A percentile compares a stretch with the other conserved stretches of the same genome.
Evolutionary conservation across 2,329 filamentous ascomycete genomes (phyloP).

Genomic region (Talaromyces albobiverticillius): DNA sequence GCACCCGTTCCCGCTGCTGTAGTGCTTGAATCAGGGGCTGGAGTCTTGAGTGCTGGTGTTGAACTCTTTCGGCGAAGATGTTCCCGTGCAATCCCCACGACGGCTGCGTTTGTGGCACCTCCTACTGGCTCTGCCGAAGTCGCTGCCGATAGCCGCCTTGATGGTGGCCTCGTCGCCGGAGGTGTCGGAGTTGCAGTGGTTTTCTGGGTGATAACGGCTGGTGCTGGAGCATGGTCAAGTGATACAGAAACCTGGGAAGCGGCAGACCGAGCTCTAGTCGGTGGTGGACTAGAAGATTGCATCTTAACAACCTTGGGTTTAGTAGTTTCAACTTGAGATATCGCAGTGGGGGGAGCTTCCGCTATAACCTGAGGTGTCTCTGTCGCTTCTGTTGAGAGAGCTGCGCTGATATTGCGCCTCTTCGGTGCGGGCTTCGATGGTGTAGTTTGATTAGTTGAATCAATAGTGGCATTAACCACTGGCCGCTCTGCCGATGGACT

Average conservation of each 20-base stretch:
- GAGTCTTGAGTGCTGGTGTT: slow-evolving; percentile 38
- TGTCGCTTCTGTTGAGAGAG: slow-evolving; percentile 15
- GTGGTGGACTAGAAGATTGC: slow-evolving; percentile 10
- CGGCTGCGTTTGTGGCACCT: slow-evolving; percentile 8
- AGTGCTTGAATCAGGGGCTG: slow-evolving; percentile 37
- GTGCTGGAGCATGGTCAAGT: slow-evolving; percentile 1
- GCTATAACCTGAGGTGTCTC: neutral
- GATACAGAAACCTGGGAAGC: slow-evolving; percentile 4
- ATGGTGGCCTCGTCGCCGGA: slow-evolving; percentile 29
- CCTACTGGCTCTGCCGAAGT: slow-evolving; percentile 27
- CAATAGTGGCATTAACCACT: neutral
- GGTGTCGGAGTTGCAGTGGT: slow-evolving; percentile 27
- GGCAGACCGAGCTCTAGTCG: slow-evolving; percentile 10
- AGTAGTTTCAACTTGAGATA: neutral
- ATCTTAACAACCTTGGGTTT: slow-evolving; percentile 2
- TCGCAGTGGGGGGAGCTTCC: neutral
- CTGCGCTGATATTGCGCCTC: slow-evolving; percentile 34
- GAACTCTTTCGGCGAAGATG: slow-evolving; percentile 40
- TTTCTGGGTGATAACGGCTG: slow-evolving; percentile 18
- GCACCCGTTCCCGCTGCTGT: slow-evolving; percentile 24
- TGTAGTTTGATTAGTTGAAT: slow-evolving; percentile 1
- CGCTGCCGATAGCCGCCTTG: slow-evolving; percentile 29
- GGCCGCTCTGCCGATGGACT: slow-evolving; percentile 17
- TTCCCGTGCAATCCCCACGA: slow-evolving; percentile 24
- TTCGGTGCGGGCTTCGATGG: slow-evolving; percentile 23